phyloP scores from a whole-genome alignment of 805 yeast species.

The Blastobotrys mokoenaii region DNA sequence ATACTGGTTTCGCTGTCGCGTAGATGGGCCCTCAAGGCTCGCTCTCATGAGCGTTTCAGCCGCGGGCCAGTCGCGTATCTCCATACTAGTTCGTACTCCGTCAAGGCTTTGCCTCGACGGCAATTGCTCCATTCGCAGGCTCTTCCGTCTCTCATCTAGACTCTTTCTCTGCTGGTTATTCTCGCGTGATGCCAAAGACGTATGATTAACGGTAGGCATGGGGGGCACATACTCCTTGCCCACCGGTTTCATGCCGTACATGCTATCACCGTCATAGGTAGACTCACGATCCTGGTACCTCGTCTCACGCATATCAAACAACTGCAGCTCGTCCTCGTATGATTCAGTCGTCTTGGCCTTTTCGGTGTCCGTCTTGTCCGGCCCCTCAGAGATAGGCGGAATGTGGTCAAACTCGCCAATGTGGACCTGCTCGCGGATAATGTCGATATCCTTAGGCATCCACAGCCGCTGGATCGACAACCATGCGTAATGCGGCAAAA shows the following conservation, averaged over 20 bases:
- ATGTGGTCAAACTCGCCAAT: conserved; percentile 16
- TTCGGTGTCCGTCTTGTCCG: background rate
- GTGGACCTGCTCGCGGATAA: conserved; percentile 51
- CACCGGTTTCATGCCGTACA: conserved; percentile 1
- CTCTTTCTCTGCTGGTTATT: conserved; percentile 13
- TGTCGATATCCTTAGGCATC: conserved; percentile 60
- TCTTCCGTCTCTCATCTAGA: conserved; percentile 21
- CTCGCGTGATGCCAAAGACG: no score
- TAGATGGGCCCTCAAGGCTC: background rate
- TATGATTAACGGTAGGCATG: background rate
- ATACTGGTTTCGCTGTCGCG: no score
- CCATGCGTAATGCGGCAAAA: conserved; percentile 52
- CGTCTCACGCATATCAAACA: background rate
- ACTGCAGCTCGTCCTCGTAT: background rate
- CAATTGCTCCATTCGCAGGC: conserved; percentile 18
- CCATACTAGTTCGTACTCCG: conserved; percentile 17
- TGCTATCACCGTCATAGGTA: conserved; percentile 1
- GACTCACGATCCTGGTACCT: conserved; percentile 1
- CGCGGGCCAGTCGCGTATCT: conserved; percentile 26
- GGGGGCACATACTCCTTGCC: background rate
- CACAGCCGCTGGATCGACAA: conserved; percentile 45
- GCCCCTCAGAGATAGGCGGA: conserved; percentile 2
- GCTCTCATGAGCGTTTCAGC: conserved; percentile 27
- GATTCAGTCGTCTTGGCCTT: background rate
- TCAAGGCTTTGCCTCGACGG: conserved; percentile 17